Evolutionary conservation across 1,139 yeast genomes (phyloP).

Genomic region (Kodamaea sp.): DNA sequence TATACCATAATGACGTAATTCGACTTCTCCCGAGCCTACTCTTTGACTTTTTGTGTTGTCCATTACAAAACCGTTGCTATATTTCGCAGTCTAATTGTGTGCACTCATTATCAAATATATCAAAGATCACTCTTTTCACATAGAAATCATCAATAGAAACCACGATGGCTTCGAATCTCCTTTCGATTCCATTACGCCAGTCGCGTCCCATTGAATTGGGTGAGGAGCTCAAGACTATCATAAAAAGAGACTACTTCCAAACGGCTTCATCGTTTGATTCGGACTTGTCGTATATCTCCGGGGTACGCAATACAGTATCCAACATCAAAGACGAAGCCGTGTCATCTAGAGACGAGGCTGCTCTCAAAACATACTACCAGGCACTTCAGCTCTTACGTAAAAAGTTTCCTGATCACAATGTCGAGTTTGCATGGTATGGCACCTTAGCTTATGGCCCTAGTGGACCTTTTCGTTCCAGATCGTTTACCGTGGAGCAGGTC

Average conservation of each 20-base stretch:
- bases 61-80: too few relatives aligned
- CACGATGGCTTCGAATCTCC: conserved; percentile 21
- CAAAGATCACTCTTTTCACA: too few relatives aligned
- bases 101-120: too few relatives aligned
- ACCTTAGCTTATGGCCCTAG: conserved; percentile 58
- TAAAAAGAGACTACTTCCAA: conserved; percentile 65
- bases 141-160: too few relatives aligned
- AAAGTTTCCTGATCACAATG: conserved; percentile 44
- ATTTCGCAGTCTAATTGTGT: too few relatives aligned
- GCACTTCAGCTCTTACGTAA: conserved; percentile 29
- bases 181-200: conserved; percentile 54
- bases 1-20: too few relatives aligned
- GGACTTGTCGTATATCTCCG: conserved; percentile 48
- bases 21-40: too few relatives aligned
- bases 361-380: conserved; percentile 32
- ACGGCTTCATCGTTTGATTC: conserved; percentile 55
- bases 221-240: conserved; percentile 47
- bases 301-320: conserved; percentile 25
- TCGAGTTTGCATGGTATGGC: conserved; percentile 71
- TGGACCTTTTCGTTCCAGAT: conserved; percentile 45
- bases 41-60: too few relatives aligned
- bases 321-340: conserved; percentile 23
- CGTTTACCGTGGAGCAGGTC: conserved; percentile 57
- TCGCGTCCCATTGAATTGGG: conserved; percentile 51
- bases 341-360: conserved; percentile 16